Conservation (phyloP, 2,329 filamentous ascomycete genomes). For the Fusarium xylarioides region DNA sequence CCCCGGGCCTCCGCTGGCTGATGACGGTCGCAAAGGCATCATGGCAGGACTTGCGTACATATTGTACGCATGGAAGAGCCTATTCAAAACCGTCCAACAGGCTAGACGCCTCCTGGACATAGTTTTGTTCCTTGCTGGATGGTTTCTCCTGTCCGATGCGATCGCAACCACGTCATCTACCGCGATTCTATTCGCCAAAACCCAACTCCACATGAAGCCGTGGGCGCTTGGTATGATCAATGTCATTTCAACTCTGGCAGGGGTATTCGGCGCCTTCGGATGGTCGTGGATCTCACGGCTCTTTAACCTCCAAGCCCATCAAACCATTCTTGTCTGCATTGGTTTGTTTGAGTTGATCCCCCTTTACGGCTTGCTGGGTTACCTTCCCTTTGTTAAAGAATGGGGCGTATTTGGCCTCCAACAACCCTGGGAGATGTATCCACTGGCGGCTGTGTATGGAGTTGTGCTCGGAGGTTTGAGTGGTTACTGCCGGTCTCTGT, state of each 20-base stretch:
- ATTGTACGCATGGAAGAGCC: constrained; percentile 83
- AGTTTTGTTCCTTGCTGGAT: constrained; percentile 81
- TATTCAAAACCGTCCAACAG: constrained; percentile 81
- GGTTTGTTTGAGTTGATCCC: constrained; percentile 91
- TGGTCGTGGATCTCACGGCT: constrained; percentile 83
- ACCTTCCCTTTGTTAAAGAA: constrained; percentile 78
- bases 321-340: constrained; percentile 94
- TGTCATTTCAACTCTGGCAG: constrained; percentile 85
- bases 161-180: constrained; percentile 95
- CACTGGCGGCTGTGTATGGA: constrained; percentile 88
- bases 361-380: constrained; percentile 88
- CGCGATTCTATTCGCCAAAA: constrained; percentile 95
- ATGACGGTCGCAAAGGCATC: constrained; percentile 49
- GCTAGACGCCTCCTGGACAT: constrained; percentile 79
- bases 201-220: constrained; percentile 86
- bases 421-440: constrained; percentile 96
- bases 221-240: constrained; percentile 92
- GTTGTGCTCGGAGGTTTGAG: constrained; percentile 93
- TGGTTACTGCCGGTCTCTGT: constrained; percentile 90
- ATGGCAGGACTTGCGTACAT: constrained; percentile 74
- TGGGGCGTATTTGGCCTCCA: constrained; percentile 87
- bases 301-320: constrained; percentile 77
- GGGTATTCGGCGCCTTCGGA: constrained; percentile 86
- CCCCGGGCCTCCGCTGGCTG: constrained; percentile 81
- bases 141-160: constrained; percentile 94